Conservation (phyloP, 257 asterid species). For the Plantago ovata region DNA sequence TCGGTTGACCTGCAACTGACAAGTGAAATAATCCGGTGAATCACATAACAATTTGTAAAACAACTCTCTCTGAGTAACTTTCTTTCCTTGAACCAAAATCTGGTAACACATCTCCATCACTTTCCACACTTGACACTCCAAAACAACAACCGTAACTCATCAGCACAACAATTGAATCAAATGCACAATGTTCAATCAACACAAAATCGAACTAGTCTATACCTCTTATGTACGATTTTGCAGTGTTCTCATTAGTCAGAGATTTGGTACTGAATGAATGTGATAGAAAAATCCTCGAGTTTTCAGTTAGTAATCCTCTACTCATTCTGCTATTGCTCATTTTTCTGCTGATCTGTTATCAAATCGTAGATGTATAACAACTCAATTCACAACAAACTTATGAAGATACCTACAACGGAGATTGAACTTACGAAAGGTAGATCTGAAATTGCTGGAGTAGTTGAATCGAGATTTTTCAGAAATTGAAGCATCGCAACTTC, state of each 20-base stretch:
- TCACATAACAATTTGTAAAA: conserved; percentile 80
- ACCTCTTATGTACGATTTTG: conserved; percentile 78
- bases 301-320: conserved; percentile 64
- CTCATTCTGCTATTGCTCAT: conserved; percentile 68
- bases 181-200: conserved; percentile 1
- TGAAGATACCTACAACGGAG: background rate
- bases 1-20: conserved; percentile 78
- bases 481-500: conserved; percentile 83
- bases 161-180: background rate
- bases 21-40: conserved; percentile 69
- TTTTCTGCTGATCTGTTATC: conserved; percentile 55
- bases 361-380: conserved; percentile 1
- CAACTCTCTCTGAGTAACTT: conserved; percentile 88
- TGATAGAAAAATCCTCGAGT: conserved; percentile 62
- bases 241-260: conserved; percentile 59
- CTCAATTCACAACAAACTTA: background rate
- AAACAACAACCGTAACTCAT: conserved; percentile 1
- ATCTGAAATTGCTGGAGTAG: conserved; percentile 60
- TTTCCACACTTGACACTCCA: conserved; percentile 68
- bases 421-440: conserved; percentile 56
- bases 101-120: conserved; percentile 86
- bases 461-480: conserved; percentile 59
- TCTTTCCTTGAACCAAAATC: conserved; percentile 66
- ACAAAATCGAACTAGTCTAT: conserved; percentile 10
- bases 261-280: conserved; percentile 67